Evolutionary conservation across 2,329 filamentous ascomycete genomes (phyloP).

Genomic region (Xylaria sp.): DNA sequence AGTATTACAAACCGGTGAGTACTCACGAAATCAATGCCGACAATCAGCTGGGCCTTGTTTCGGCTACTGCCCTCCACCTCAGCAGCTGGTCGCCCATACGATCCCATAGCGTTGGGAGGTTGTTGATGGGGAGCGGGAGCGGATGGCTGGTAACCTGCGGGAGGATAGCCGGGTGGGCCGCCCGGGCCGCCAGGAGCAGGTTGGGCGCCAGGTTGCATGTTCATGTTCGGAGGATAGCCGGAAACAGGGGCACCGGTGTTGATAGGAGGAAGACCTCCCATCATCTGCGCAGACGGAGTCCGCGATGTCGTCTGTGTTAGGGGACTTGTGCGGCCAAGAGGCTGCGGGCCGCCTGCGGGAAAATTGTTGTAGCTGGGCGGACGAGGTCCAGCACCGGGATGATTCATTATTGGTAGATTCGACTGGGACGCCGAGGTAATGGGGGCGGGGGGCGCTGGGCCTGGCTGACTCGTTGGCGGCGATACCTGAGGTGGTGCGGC

Average conservation of each 20-base stretch:
- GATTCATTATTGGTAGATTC: constrained; percentile 57
- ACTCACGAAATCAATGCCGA: constrained; percentile 95
- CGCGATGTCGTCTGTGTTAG: constrained; percentile 45
- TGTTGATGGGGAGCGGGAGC: constrained; percentile 37
- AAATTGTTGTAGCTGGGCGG: constrained; percentile 61
- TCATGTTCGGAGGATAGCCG: constrained; percentile 56
- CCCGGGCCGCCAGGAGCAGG: constrained; percentile 41
- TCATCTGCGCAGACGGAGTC: constrained; percentile 55
- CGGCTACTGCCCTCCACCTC: constrained; percentile 85
- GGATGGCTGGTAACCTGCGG: constrained; percentile 45
- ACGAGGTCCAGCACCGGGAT: constrained; percentile 53
- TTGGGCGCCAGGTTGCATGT: constrained; percentile 35
- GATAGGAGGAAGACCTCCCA: constrained; percentile 61
- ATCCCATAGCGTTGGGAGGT: constrained; percentile 35
- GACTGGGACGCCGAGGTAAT: constrained; percentile 44
- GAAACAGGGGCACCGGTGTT: constrained; percentile 56
- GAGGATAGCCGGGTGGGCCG: constrained; percentile 33
- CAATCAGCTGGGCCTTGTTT: constrained; percentile 95
- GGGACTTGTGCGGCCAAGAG: constrained; percentile 50
- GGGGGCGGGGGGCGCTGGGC: constrained; percentile 39
- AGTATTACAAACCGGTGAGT: not conserved
- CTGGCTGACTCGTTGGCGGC: constrained; percentile 34
- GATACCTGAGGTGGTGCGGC: constrained; percentile 17
- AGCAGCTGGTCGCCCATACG: constrained; percentile 46
- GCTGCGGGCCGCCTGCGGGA: constrained; percentile 41